Evolutionary conservation across 257 asterid genomes (phyloP).

Genomic region (Marsdenia floribunda): DNA sequence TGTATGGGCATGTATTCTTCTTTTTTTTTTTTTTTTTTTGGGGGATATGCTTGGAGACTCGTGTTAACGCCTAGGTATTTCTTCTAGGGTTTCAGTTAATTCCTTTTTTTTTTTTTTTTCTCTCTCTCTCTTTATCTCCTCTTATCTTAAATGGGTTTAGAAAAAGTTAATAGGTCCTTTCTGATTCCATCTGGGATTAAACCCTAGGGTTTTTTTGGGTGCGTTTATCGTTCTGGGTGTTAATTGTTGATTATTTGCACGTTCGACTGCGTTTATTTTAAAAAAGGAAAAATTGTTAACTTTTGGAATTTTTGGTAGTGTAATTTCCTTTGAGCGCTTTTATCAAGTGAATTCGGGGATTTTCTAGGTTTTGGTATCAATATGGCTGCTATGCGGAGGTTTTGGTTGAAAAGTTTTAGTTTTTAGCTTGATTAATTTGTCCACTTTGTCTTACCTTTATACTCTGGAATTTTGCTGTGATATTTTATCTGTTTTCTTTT

Average conservation of each 20-base stretch:
- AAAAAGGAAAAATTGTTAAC: not conserved
- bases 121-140: not conserved
- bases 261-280: not conserved
- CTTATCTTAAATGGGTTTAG: not conserved
- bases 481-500: not conserved
- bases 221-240: not conserved
- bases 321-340: not conserved
- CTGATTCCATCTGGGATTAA: not conserved
- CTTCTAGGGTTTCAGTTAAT: conserved; percentile 13
- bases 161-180: not conserved
- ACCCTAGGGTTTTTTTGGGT: conserved; percentile 3
- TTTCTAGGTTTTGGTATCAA: not conserved
- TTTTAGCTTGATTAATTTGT: not conserved
- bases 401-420: not conserved
- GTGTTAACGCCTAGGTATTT: not conserved
- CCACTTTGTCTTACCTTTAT: not conserved
- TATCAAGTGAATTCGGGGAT: not conserved
- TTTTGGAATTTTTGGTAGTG: not conserved
- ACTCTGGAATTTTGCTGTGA: not conserved
- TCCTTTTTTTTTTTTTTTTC: not conserved
- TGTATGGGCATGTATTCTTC: not conserved
- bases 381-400: conserved; percentile 2
- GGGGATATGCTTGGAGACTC: not conserved
- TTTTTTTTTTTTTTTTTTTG: no score
- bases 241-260: not conserved